phyloP scores from a whole-genome alignment of 2,329 filamentous ascomycete species.

The Cadophora sp. region DNA sequence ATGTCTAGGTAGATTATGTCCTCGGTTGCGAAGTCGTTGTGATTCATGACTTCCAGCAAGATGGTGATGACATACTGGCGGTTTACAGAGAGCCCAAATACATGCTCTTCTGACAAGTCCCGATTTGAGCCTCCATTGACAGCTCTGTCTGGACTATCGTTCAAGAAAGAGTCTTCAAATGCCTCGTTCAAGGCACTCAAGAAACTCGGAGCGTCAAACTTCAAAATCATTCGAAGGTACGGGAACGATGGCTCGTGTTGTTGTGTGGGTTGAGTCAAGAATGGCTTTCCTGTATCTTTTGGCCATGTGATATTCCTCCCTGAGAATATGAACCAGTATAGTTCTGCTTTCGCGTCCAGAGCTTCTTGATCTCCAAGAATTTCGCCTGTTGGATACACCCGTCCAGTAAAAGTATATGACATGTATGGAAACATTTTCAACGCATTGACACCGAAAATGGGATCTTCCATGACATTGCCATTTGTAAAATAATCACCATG shows the following conservation, averaged over 20 bases:
- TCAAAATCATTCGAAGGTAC: constrained; percentile 82
- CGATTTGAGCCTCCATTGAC: constrained; percentile 57
- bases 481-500: constrained; percentile 59
- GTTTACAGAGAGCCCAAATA: constrained; percentile 76
- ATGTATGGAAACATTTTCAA: constrained; percentile 95
- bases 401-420: constrained; percentile 87
- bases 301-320: constrained; percentile 81
- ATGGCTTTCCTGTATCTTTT: constrained; percentile 63
- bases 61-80: constrained; percentile 94
- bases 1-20: constrained; percentile 97
- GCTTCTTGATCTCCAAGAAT: constrained; percentile 75
- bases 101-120: constrained; percentile 68
- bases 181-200: constrained; percentile 96
- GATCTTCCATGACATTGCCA: constrained; percentile 62
- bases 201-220: constrained; percentile 90
- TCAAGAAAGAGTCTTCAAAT: constrained; percentile 93
- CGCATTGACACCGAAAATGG: constrained; percentile 72
- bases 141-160: constrained; percentile 73
- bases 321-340: constrained; percentile 95
- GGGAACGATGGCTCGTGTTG: constrained; percentile 78
- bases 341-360: constrained; percentile 78
- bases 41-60: constrained; percentile 87
- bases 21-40: constrained; percentile 73
- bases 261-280: constrained; percentile 64
- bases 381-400: constrained; percentile 88